Base-by-base conservation (phyloP, 1,284 basidiomycete species). In the Volvariella surrecta region DNA sequence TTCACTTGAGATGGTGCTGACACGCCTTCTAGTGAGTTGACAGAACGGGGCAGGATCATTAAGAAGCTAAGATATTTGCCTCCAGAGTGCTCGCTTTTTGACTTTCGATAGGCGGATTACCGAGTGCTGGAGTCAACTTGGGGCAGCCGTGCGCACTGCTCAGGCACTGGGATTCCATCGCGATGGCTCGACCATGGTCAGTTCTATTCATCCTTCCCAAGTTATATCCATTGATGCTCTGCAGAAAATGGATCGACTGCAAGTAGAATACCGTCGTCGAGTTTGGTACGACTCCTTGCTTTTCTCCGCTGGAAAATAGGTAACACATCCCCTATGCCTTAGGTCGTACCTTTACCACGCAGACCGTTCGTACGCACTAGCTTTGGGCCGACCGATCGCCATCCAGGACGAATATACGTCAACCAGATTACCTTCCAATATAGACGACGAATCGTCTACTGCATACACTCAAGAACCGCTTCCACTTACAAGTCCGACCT, bases 41-140 rank as follows among this genome's bases (percentile, higher is more conserved):
- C 38, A 24, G n/a, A 15, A 28, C 8, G 37, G 21, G 8, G 22
- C 20, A 37, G 20, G 20, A 31, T 37, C 13, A 37, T 37, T 13
- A 40, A 37, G 15, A 40, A 55, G 32, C 45, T 39, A 45, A 47
- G 35, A 50, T 42, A 34, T n/a, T 30, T n/a, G n/a, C n/a, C 32
- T 40, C 1, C 58, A 89, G 89, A 90, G 87, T 49, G 88, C 91
- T 17, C 80, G 94, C 43, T 96, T 95, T 63, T 70, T 96, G 43
- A 91, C 91, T 2, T 83, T 94, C 55, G 85, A 90, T 56, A 77
- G 89, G 32, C 79, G 88, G 43, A 88, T 90, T 52, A 90, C 89
- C 3, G 93, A 96, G 64, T 93, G 90, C 56, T 97, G 94, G 92
- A 92, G 89, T 57, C 89, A 94, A 55, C 71, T 97, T 9, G 93